phyloP scores from a whole-genome alignment of 2,329 filamentous ascomycete species.

The Fusarium sp. region DNA sequence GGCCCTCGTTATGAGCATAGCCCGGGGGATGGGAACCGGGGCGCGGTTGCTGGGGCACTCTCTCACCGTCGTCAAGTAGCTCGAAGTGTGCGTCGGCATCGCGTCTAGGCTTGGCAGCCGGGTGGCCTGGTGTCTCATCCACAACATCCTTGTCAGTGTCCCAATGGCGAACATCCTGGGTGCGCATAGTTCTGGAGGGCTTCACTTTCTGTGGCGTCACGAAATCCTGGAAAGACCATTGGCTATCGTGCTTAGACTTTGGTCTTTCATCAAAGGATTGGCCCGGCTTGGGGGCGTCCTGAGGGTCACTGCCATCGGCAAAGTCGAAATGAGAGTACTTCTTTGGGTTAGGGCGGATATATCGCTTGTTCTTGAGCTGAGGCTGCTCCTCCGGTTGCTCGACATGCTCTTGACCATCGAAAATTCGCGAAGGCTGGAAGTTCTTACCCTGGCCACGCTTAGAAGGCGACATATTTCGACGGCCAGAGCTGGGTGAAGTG shows the following conservation, averaged over 20 bases:
- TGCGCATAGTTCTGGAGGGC: conserved; percentile 65
- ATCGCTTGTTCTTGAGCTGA: conserved; percentile 53
- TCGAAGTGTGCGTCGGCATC: conserved; percentile 87
- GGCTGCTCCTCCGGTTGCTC: conserved; percentile 55
- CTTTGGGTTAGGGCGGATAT: conserved; percentile 73
- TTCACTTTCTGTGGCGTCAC: conserved; percentile 79
- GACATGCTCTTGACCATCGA: conserved; percentile 61
- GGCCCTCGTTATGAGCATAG: conserved; percentile 71
- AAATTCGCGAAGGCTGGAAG: conserved; percentile 70
- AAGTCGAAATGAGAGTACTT: conserved; percentile 91
- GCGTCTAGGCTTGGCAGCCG: conserved; percentile 74
- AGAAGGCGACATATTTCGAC: conserved; percentile 61
- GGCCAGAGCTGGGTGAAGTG: conserved; percentile 57
- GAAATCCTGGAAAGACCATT: conserved; percentile 92
- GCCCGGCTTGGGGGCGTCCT: conserved; percentile 56
- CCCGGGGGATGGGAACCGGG: conserved; percentile 59
- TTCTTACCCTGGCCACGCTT: conserved; percentile 67
- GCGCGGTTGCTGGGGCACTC: conserved; percentile 59
- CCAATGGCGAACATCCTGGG: conserved; percentile 81
- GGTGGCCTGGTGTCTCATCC: conserved; percentile 65
- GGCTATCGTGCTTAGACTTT: conserved; percentile 72
- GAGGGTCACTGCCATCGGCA: conserved; percentile 68
- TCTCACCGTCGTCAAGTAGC: conserved; percentile 77
- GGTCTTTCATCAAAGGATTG: conserved; percentile 52
- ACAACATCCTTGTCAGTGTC: conserved; percentile 70